These are phyloP conservation scores for Apiospora phragmitis DNA, from an alignment of 2,329 filamentous ascomycete genomes.

Conservation along the genomic window DNA sequence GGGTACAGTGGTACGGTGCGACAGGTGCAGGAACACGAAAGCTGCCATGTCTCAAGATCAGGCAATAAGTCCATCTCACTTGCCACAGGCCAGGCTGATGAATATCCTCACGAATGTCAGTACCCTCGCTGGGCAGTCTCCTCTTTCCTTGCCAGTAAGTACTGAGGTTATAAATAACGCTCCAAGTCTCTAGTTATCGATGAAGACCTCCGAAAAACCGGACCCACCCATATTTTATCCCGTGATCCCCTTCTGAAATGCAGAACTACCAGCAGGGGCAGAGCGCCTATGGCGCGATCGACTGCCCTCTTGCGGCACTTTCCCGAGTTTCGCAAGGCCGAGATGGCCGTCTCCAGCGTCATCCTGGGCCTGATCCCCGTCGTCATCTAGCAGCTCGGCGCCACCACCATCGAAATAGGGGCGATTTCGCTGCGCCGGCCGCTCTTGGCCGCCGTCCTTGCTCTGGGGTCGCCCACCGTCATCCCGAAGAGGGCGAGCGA, in stretches of 20 bases:
- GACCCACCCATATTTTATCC: neutral
- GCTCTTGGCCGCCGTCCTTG: slow-evolving; percentile 19
- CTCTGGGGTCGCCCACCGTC: slow-evolving; percentile 21
- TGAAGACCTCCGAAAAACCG: neutral
- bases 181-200: neutral
- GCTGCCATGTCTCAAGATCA: neutral
- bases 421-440: slow-evolving; percentile 20
- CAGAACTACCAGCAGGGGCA: neutral
- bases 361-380: slow-evolving; percentile 23
- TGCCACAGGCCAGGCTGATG: neutral
- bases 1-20: neutral
- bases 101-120: neutral
- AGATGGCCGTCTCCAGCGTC: slow-evolving; percentile 22
- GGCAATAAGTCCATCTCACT: neutral
- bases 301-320: slow-evolving; percentile 21
- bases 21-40: neutral
- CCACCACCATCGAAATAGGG: slow-evolving; percentile 21
- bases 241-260: neutral
- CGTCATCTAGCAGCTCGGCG: slow-evolving; percentile 21
- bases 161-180: neutral
- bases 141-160: neutral
- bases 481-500: neutral
- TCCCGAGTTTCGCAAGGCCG: slow-evolving; percentile 23
- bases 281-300: slow-evolving; percentile 11
- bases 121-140: neutral